Evolutionary conservation across 768 basidiomycete species (phyloP), one percentile per base, ranked within the genome.

Genomic region (Tulasnella sp.): DNA sequence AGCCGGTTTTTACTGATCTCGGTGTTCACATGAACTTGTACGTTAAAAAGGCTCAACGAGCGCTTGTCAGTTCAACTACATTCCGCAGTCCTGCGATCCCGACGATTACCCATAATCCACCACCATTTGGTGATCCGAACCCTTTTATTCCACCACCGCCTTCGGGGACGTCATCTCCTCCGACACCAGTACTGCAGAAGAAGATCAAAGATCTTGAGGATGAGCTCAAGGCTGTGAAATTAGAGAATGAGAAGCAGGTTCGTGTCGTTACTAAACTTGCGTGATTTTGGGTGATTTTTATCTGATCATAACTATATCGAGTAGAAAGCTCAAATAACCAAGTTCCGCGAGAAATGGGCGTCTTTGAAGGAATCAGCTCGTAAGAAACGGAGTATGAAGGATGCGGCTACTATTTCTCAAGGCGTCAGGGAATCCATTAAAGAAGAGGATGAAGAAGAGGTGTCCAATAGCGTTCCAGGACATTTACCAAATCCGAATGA

Each of bases 331-430:
- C 83, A 86, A 75, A 86, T 88, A 56, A 70, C 72, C 19, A 81
- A 83, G 59, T 89, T 84, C 65, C 76, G 82, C 24, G 87, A 89
- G 65, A 73, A 84, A 34, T 90, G 87, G 87, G 83, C 85, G 62
- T 88, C 86, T 63, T 68, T 90, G 51, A 90, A 90, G 62, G 88
- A 90, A 60, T 83, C 82, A 24, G 82, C 85, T 6, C 86, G 80
- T 64, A 77, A 82, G 54, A 88, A 89, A 68, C 84, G 87, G 63
- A 82, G 84, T 60, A 79, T 79, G 45, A 75, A 73, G 58, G 71
- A 67, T 12, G 78, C 77, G 47, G 74, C 71, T 1, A 74, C 73
- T 7, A 25, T 45, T 8, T 8, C 66, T 15, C 60, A 61, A 3
- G 70, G 58, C 27, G 70, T 79, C 35, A 71, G 76, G 55, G 35